Conservation (phyloP, 495 filamentous ascomycete species). For the Cercophora sp. region DNA sequence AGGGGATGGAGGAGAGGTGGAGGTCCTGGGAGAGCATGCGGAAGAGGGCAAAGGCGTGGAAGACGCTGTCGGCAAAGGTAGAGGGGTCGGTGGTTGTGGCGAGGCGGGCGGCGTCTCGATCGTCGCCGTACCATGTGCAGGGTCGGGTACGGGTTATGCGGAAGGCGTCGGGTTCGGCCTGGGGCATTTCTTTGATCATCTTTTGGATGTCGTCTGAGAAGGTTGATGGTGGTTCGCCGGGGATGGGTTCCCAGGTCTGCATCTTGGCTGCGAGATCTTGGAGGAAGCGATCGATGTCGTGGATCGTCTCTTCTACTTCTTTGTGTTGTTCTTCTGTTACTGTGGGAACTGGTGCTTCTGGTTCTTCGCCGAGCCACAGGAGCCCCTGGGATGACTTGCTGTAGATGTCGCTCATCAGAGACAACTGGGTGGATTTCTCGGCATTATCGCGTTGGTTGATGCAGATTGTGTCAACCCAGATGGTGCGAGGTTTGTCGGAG, state of each 20-base stretch:
- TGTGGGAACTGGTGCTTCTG: conserved; percentile 1
- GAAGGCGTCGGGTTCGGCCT: background rate
- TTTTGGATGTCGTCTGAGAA: background rate
- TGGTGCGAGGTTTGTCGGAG: background rate
- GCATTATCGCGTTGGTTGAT: conserved; percentile 33
- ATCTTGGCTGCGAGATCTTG: background rate
- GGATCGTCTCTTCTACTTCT: background rate
- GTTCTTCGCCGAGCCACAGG: conserved; percentile 7
- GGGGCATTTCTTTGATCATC: background rate
- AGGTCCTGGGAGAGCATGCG: background rate
- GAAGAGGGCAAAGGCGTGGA: conserved; percentile 12
- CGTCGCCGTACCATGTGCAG: background rate
- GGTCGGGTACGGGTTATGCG: background rate
- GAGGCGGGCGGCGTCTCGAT: conserved; percentile 5
- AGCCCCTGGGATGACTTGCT: conserved; percentile 7
- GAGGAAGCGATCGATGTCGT: background rate
- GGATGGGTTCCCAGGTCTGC: background rate
- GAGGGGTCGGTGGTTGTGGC: background rate
- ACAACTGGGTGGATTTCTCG: conserved; percentile 31
- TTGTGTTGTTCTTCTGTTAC: background rate
- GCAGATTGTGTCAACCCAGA: conserved; percentile 39
- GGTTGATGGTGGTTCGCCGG: background rate
- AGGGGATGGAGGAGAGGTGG: conserved; percentile 1
- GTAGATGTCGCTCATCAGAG: conserved; percentile 36
- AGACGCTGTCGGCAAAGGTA: conserved; percentile 2